Conservation (phyloP, 768 basidiomycete species). For the Coprinellus aureogranulatus region DNA sequence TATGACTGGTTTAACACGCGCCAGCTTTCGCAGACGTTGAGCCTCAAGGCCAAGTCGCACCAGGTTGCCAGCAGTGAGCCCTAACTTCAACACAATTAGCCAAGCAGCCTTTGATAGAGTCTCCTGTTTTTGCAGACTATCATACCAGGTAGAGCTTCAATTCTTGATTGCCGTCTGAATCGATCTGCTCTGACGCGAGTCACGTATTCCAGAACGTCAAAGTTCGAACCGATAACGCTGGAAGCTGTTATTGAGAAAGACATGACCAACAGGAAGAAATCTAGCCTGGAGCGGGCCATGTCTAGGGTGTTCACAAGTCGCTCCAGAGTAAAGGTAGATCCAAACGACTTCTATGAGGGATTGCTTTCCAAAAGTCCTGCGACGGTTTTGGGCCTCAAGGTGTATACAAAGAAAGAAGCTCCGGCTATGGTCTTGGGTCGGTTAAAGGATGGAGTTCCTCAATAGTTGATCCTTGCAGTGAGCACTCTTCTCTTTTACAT, state of each 20-base stretch:
- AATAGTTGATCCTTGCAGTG: neutral
- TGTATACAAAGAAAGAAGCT: slow-evolving; percentile 45
- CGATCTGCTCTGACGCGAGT: too few relatives aligned
- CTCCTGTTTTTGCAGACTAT: too few relatives aligned
- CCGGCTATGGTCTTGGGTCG: slow-evolving; percentile 31
- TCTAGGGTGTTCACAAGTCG: neutral
- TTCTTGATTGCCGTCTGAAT: too few relatives aligned
- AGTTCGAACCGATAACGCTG: neutral
- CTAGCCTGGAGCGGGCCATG: neutral
- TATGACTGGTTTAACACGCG: neutral
- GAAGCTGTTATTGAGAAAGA: neutral
- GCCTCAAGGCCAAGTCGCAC: neutral
- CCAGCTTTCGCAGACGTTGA: neutral
- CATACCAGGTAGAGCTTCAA: neutral
- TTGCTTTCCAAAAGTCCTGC: slow-evolving; percentile 31
- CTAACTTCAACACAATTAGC: too few relatives aligned
- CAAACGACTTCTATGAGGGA: slow-evolving; percentile 3
- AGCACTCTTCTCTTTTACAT: neutral
- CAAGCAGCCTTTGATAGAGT: too few relatives aligned
- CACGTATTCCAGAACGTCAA: neutral
- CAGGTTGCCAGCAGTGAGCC: neutral
- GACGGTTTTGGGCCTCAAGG: slow-evolving; percentile 38
- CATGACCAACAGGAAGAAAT: neutral
- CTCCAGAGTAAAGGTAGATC: neutral
- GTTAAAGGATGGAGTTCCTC: slow-evolving; percentile 28